These are phyloP conservation scores for Ogataea salicorniae DNA, from an alignment of 805 yeast genomes.

Conservation along the genomic window DNA sequence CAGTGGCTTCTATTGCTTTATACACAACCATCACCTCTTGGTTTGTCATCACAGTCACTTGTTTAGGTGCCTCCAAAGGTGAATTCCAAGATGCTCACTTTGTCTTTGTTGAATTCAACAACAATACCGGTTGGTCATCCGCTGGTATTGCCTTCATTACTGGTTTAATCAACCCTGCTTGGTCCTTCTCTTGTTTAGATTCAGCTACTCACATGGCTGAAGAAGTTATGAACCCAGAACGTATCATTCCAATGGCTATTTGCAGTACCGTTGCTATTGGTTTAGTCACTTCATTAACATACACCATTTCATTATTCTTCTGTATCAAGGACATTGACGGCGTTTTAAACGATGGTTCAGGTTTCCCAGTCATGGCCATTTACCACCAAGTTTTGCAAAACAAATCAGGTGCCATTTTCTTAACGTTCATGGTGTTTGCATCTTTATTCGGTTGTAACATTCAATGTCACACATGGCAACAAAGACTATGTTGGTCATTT, in stretches of 20 bases:
- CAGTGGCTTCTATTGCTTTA: conserved; percentile 43
- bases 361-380: conserved; percentile 60
- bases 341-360: conserved; percentile 46
- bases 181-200: conserved; percentile 67
- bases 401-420: conserved; percentile 49
- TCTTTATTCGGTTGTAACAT: conserved; percentile 57
- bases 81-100: conserved; percentile 45
- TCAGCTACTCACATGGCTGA: conserved; percentile 72
- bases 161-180: conserved; percentile 67
- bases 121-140: conserved; percentile 57
- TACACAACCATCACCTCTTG: conserved; percentile 50
- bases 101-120: conserved; percentile 50
- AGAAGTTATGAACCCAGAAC: conserved; percentile 53
- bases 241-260: conserved; percentile 57
- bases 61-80: conserved; percentile 48
- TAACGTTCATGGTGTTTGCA: conserved; percentile 43
- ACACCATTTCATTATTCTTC: conserved; percentile 54
- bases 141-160: conserved; percentile 58
- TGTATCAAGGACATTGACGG: conserved; percentile 48
- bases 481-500: conserved; percentile 64
- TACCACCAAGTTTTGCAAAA: conserved; percentile 51
- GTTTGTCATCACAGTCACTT: conserved; percentile 46
- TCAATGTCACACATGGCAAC: conserved; percentile 64
- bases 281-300: conserved; percentile 51
- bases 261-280: conserved; percentile 63